Percentiles rank a stretch among this genome's conserved stretches.
These are phyloP conservation scores for Canavalia gladiata DNA, from an alignment of 306 rosid species.

Conservation along the genomic window DNA sequence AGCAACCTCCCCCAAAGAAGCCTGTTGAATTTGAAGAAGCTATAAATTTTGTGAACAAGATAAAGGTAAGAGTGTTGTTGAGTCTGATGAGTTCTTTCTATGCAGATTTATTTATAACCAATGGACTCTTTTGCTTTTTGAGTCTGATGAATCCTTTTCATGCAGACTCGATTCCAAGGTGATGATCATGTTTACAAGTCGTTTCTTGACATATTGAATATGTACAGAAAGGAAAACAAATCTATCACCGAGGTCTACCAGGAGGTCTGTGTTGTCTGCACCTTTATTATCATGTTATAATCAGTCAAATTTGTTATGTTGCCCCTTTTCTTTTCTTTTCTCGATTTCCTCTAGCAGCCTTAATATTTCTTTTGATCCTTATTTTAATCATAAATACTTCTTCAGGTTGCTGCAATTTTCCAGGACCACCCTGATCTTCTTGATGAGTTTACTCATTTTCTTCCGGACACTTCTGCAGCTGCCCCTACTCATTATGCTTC, in stretches of 20 bases:
- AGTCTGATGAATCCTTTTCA: slow-evolving; percentile 51
- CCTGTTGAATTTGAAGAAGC: slow-evolving; percentile 98
- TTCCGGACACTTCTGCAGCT: slow-evolving; percentile 80
- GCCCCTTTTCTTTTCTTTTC: slow-evolving; percentile 13
- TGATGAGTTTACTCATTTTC: slow-evolving; percentile 86
- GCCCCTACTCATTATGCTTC: slow-evolving; percentile 66
- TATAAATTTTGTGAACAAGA: slow-evolving; percentile 94
- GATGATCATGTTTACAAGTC: slow-evolving; percentile 94
- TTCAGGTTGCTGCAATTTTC: slow-evolving; percentile 91
- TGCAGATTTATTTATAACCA: slow-evolving; percentile 16
- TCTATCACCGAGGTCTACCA: slow-evolving; percentile 80
- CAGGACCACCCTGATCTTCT: slow-evolving; percentile 88
- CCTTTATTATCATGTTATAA: slow-evolving; percentile 36
- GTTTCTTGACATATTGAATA: slow-evolving; percentile 91
- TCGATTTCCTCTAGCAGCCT: not conserved
- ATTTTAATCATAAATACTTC: slow-evolving; percentile 45
- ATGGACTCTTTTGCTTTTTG: slow-evolving; percentile 41
- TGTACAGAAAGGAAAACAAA: slow-evolving; percentile 97
- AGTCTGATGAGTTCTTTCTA: slow-evolving; percentile 27
- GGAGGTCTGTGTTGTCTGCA: slow-evolving; percentile 71
- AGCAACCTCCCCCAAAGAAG: slow-evolving; percentile 79
- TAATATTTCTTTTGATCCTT: slow-evolving; percentile 27
- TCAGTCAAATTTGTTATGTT: slow-evolving; percentile 25
- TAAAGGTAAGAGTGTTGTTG: slow-evolving; percentile 66
- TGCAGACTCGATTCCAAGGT: slow-evolving; percentile 93